Percentiles rank a stretch among this genome's conserved stretches.
phyloP scores from a whole-genome alignment of 352 stramenopile species.

The Pseudoperonospora humuli region DNA sequence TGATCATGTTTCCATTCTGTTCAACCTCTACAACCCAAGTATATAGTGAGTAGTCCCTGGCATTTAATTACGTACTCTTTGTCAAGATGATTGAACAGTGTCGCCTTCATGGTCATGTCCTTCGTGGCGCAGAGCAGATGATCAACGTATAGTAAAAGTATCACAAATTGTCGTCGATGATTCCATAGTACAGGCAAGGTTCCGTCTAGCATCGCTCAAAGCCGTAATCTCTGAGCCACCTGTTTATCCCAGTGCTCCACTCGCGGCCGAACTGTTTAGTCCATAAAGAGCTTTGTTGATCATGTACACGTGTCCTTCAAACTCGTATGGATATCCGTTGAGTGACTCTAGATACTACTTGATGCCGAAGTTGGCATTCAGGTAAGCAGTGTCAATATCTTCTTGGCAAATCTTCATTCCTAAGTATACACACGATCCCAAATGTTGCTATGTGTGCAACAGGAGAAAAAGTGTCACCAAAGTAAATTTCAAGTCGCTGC shows the following conservation, averaged over 20 bases:
- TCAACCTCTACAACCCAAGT: conserved; percentile 11
- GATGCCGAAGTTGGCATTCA: conserved; percentile 5
- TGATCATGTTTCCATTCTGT: conserved; percentile 1
- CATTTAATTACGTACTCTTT: conserved; percentile 22
- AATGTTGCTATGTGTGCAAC: conserved; percentile 7
- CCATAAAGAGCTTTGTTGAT: conserved; percentile 12
- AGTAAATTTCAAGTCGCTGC: conserved; percentile 8
- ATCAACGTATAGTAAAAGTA: conserved; percentile 21
- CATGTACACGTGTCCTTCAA: conserved; percentile 3
- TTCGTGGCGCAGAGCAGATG: conserved; percentile 22
- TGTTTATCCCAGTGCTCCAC: not conserved
- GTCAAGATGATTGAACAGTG: conserved; percentile 12
- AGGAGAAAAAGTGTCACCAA: conserved; percentile 4
- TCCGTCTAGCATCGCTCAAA: conserved; percentile 2
- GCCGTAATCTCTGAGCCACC: not conserved
- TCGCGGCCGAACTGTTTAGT: conserved; percentile 2
- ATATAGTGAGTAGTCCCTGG: conserved; percentile 9
- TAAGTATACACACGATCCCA: not conserved
- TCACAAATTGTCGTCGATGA: conserved; percentile 3
- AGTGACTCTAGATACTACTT: conserved; percentile 6
- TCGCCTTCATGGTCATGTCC: conserved; percentile 7
- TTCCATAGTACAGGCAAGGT: conserved; percentile 14
- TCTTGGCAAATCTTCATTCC: conserved; percentile 4
- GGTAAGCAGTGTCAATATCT: conserved; percentile 7
- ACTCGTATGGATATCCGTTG: conserved; percentile 5